Evolutionary conservation across 805 yeast genomes (phyloP), one percentile per base, ranked within the genome.

Genomic region (Kuraishia borneana): DNA sequence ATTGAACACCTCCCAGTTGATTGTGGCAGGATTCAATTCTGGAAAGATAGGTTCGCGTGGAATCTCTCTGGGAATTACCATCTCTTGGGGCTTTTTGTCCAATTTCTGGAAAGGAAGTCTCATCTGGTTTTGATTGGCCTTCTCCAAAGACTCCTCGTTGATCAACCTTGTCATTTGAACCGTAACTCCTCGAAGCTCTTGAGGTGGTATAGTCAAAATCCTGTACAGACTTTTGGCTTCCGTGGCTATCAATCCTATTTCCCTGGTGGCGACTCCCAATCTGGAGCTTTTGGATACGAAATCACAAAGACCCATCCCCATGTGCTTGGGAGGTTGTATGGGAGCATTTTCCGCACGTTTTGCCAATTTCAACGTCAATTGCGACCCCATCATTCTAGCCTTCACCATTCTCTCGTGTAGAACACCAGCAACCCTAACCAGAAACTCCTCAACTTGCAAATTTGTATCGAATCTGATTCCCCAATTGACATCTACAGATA

Each of bases 401-500:
- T 59, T 63, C 2, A 53, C 39, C 36, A 87, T 47, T 35, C 94
- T 62, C 0, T 54, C 40, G 33, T 66, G 57, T 33, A 92, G 47
- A 46, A 85, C 95, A 21, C 56, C 54, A 1, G 80, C 61, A 32
- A 87, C 55, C 14, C 69, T 56, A 23, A 62, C 56, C 7, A 84
- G 48, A 46, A 89, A 92, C 4, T 36, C 42, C 40, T 80, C 88
- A 18, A 80, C 71, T 47, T 89, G 84, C 0, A 54, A 51, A 21
- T 68, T 60, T 1, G 59, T 60, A 21, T 73, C 69, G 42, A 88
- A 81, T 32, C 97, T 51, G 1, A 89, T 82, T 0, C 96, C 97
- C 79, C 85, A 89, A 41, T 85, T 83, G 19, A 89, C 79, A 48
- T 89, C 97, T 3, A 87, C 81, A 0, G 95, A 84, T 0, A 89